Evolutionary conservation across 177 flowering plant genomes (phyloP).

Genomic region (Vitis hybrid): DNA sequence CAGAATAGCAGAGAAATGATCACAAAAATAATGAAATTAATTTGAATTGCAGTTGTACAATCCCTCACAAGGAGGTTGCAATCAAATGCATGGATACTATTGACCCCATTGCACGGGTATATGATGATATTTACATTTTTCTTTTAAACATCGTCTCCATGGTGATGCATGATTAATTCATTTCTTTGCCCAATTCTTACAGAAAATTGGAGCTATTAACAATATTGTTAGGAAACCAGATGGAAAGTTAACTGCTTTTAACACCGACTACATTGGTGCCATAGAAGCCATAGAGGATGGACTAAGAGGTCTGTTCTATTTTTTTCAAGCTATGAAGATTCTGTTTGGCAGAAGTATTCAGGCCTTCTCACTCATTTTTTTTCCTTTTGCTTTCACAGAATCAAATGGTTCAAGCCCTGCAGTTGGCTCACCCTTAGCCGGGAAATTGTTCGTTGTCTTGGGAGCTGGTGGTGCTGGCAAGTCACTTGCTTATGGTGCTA

Average conservation of each 20-base stretch:
- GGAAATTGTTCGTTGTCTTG: background rate
- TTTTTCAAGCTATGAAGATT: too few relatives aligned
- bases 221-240: constrained; percentile 60
- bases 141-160: too few relatives aligned
- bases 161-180: background rate
- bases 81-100: constrained; percentile 19
- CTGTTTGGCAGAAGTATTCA: too few relatives aligned
- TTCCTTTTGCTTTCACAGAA: too few relatives aligned
- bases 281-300: too few relatives aligned
- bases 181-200: constrained; percentile 11
- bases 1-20: too few relatives aligned
- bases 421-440: too few relatives aligned
- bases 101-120: constrained; percentile 24
- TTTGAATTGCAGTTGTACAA: constrained; percentile 13
- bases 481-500: constrained; percentile 56
- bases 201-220: constrained; percentile 73
- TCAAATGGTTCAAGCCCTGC: too few relatives aligned
- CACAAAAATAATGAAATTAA: background rate
- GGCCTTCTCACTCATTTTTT: too few relatives aligned
- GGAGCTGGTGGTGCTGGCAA: background rate
- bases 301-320: background rate
- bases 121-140: too few relatives aligned
- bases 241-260: constrained; percentile 70
- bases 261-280: constrained; percentile 42
- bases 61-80: constrained; percentile 28